These are phyloP conservation scores for Aureobasidium sp. DNA, from an alignment of 2,329 filamentous ascomycete genomes.

Conservation along the genomic window DNA sequence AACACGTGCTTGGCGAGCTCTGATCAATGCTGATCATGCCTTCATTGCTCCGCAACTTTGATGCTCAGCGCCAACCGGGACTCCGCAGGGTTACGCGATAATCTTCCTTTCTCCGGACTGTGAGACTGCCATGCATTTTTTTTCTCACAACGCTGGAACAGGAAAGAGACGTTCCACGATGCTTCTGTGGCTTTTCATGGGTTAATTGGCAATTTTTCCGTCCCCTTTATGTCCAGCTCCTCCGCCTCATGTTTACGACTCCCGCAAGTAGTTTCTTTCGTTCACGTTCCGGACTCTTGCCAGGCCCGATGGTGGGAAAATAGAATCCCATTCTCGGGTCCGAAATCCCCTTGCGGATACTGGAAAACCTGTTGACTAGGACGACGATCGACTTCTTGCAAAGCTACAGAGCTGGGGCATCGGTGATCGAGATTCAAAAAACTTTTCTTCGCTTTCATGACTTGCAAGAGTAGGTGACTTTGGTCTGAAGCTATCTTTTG, in stretches of 20 bases:
- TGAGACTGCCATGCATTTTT: neutral
- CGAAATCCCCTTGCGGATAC: neutral
- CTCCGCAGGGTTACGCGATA: constrained; percentile 3
- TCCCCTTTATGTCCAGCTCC: neutral
- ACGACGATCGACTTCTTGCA: neutral
- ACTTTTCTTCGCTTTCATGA: neutral
- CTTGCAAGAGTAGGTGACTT: neutral
- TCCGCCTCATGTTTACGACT: neutral
- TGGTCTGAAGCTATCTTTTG: neutral
- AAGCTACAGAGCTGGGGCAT: neutral
- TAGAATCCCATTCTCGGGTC: neutral
- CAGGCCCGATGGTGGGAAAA: neutral
- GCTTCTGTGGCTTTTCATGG: constrained; percentile 2
- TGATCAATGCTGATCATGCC: neutral
- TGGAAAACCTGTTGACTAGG: too few relatives aligned
- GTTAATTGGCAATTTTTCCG: neutral
- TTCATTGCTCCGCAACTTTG: neutral
- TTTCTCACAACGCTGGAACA: neutral
- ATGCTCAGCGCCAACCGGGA: neutral
- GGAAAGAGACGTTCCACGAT: constrained; percentile 4
- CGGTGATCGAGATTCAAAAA: neutral
- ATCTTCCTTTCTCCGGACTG: neutral
- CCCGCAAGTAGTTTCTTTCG: neutral
- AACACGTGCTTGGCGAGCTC: constrained; percentile 1
- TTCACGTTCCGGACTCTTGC: neutral